Conservation (phyloP, 2,329 filamentous ascomycete species). For the Zymoseptoria passerinii region DNA sequence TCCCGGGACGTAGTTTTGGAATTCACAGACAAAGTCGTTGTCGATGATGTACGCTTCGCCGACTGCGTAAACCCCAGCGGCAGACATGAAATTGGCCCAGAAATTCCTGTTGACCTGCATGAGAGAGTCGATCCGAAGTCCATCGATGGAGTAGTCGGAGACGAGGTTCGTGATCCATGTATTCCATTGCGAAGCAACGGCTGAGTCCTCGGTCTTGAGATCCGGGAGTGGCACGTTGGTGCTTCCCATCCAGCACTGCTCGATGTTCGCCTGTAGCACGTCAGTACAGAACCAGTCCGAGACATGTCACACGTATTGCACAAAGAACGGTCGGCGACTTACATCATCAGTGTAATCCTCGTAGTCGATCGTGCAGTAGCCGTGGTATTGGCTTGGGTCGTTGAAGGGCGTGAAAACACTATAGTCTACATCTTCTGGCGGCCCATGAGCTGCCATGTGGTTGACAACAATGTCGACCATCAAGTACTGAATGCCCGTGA, state of each 20-base stretch:
- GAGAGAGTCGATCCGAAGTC: slow-evolving; percentile 44
- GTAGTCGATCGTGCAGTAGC: slow-evolving; percentile 51
- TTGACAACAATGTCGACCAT: slow-evolving; percentile 34
- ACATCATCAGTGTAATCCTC: slow-evolving; percentile 30
- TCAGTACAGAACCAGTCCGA: slow-evolving; percentile 1
- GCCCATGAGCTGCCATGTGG: slow-evolving; percentile 30
- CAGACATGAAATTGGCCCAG: slow-evolving; percentile 31
- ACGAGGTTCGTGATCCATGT: slow-evolving; percentile 54
- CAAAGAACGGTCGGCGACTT: slow-evolving; percentile 4
- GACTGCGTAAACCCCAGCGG: slow-evolving; percentile 36
- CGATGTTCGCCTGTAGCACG: slow-evolving; percentile 24
- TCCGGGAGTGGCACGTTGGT: slow-evolving; percentile 54
- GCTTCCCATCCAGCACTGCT: slow-evolving; percentile 48
- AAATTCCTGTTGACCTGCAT: slow-evolving; percentile 40
- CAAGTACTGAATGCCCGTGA: slow-evolving; percentile 22
- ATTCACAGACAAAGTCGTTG: slow-evolving; percentile 32
- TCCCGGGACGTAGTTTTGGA: slow-evolving; percentile 37
- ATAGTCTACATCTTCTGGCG: slow-evolving; percentile 24
- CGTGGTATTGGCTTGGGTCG: slow-evolving; percentile 37
- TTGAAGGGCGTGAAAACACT: slow-evolving; percentile 35
- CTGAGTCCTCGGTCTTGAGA: slow-evolving; percentile 46
- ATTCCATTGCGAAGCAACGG: slow-evolving; percentile 45
- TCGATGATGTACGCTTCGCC: slow-evolving; percentile 40
- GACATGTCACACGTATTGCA: not conserved
- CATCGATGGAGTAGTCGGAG: slow-evolving; percentile 52